Conservation (phyloP, 148 eudicot species). For the Rhododendron ferrugineum region DNA sequence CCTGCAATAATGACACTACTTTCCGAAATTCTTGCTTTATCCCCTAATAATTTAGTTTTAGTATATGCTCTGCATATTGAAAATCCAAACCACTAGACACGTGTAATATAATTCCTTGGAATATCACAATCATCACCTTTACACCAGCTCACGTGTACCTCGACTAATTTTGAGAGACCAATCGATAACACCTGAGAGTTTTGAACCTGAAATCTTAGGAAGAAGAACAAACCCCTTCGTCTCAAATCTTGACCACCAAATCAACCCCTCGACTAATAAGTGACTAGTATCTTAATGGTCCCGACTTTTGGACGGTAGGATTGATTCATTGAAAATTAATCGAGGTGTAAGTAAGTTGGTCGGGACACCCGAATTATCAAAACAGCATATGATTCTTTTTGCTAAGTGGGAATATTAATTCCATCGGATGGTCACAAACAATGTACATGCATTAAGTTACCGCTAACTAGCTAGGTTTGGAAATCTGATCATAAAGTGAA, state of each 20-base stretch:
- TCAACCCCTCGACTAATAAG: neutral
- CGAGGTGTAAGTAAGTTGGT: neutral
- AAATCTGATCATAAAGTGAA: constrained; percentile 21
- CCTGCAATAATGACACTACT: neutral
- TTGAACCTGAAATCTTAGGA: neutral
- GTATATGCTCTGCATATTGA: neutral
- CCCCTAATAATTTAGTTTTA: neutral
- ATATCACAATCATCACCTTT: neutral
- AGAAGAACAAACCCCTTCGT: neutral
- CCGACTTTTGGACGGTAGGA: too few relatives aligned
- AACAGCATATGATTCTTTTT: neutral
- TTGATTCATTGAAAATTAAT: too few relatives aligned
- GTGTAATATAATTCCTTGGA: neutral
- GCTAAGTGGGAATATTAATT: neutral
- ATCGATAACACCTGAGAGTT: too few relatives aligned
- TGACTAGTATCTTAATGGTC: neutral
- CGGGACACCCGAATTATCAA: neutral
- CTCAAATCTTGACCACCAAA: neutral
- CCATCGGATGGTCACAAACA: neutral
- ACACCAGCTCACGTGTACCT: neutral
- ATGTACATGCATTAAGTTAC: neutral
- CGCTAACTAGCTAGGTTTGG: constrained; percentile 8
- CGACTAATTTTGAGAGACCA: neutral
- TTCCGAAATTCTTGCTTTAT: neutral
- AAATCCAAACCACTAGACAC: neutral